Base-by-base conservation (phyloP, 1,284 basidiomycete genomes). In the Blastosporella zonata region DNA sequence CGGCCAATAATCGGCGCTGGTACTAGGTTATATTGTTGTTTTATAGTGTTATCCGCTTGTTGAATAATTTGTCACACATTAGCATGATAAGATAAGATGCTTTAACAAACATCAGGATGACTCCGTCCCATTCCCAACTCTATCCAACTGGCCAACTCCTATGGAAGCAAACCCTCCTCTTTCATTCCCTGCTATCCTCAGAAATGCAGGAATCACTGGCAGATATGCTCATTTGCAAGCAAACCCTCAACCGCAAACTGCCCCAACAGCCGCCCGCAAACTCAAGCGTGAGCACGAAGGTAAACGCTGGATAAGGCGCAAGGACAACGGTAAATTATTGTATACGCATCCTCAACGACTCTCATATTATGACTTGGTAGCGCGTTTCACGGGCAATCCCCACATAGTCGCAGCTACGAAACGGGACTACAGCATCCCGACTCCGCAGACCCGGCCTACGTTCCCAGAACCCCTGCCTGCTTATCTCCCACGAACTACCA, bases 391-490 rank as follows among this genome's bases (percentile, higher is more conserved):
- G 18, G 81, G 79, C 7, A 90, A 91, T 58, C 79, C 80, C 1
- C 82, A 90, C 62, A 75, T 90, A 52, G 73, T 83, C 0, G 63
- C 66, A 17, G 84, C 88, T 1, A 72, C 76, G 10, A 75, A 65
- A 66, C 64, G 59, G 46, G 88, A 91, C 63, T 75, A 77, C 52
- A 55, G 61, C 5, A 59, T 81, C 4, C 69, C 71, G 1, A 55
- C 64, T 4, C 77, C 84, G 2, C 63, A 63, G 41, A 65, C 69
- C 0, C 68, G 67, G 2, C 40, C 80, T 9, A 90, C 88, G 0
- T 91, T 90, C 60, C 88, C 88, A 1, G 76, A 79, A 52, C 88
- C 89, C 0, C 71, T 90, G 0, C 88, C 89, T 0, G 44, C 74
- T 3, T 88, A 79, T 60, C 74, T 91, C 6, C 73, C 80, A 6